Percentiles rank a stretch among this genome's conserved stretches.
Evolutionary conservation across 2,329 filamentous ascomycete genomes (phyloP).

Genomic region (Xylariales sp.): DNA sequence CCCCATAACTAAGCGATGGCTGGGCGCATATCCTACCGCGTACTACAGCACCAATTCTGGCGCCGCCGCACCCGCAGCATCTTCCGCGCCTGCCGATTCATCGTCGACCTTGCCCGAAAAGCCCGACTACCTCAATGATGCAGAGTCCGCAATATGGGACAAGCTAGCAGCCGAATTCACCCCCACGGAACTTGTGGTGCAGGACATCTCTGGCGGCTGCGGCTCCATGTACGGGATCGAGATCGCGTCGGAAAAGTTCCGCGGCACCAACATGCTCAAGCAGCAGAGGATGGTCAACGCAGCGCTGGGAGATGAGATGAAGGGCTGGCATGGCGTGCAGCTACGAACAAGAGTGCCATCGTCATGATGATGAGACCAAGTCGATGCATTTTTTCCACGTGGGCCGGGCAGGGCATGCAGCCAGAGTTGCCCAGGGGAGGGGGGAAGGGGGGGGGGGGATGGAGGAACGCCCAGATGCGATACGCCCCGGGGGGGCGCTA

Average conservation of each 20-base stretch:
- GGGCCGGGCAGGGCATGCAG: too few species aligned
- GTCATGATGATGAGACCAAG: too few species aligned
- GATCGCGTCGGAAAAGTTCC: slow-evolving; percentile 67
- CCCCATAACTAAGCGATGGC: too few species aligned
- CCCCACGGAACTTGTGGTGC: slow-evolving; percentile 56
- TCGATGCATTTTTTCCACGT: too few species aligned
- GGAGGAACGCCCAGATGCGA: too few species aligned
- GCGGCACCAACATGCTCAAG: slow-evolving; percentile 68
- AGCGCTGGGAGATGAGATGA: slow-evolving; percentile 69
- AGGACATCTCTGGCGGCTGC: slow-evolving; percentile 79
- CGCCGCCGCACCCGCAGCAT: not conserved
- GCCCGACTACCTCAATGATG: slow-evolving; percentile 47
- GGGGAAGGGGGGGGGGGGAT: too few species aligned
- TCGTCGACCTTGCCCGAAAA: slow-evolving; percentile 26
- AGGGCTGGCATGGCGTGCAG: slow-evolving; percentile 79
- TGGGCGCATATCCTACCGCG: too few species aligned
- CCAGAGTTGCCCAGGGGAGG: too few species aligned
- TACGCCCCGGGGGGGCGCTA: too few species aligned
- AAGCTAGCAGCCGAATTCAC: slow-evolving; percentile 43
- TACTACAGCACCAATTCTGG: too few species aligned
- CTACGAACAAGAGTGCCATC: slow-evolving; percentile 61
- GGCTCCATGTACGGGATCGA: slow-evolving; percentile 86
- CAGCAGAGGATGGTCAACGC: slow-evolving; percentile 80
- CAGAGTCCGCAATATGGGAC: slow-evolving; percentile 57
- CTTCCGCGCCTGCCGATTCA: slow-evolving; percentile 20